These are phyloP conservation scores for Lyophyllum atratum DNA, from an alignment of 768 basidiomycete genomes.

Conservation along the genomic window DNA sequence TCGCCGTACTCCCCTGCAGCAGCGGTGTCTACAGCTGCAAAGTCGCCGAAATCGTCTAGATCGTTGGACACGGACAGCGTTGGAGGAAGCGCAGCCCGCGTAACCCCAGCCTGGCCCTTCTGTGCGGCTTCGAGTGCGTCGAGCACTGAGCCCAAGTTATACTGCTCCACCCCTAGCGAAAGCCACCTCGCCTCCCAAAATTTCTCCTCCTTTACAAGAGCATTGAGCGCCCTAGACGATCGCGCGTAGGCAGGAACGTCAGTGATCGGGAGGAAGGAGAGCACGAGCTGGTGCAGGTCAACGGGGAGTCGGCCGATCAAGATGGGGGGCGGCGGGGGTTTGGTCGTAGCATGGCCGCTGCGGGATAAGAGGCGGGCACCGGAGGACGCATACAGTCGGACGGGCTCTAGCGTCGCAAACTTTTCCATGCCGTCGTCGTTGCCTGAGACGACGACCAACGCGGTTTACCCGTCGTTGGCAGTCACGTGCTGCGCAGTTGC, in stretches of 20 bases:
- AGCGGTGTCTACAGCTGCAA: slow-evolving; percentile 13
- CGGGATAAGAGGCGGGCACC: slow-evolving; percentile 30
- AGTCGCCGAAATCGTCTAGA: slow-evolving; percentile 20
- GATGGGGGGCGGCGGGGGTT: slow-evolving; percentile 24
- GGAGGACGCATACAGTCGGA: slow-evolving; percentile 49
- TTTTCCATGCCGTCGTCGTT: slow-evolving; percentile 65
- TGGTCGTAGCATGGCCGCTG: slow-evolving; percentile 13
- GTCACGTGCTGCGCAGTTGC: slow-evolving; percentile 4
- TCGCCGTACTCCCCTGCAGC: neutral
- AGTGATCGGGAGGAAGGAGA: slow-evolving; percentile 74
- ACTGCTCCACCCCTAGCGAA: slow-evolving; percentile 49
- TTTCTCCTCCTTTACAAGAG: slow-evolving; percentile 66
- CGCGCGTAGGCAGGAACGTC: slow-evolving; percentile 80
- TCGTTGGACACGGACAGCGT: slow-evolving; percentile 12
- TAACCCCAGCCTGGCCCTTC: slow-evolving; percentile 77
- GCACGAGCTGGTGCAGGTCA: slow-evolving; percentile 73
- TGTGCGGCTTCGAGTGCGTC: slow-evolving; percentile 63
- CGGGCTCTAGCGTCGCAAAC: slow-evolving; percentile 83
- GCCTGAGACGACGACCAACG: neutral
- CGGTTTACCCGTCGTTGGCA: slow-evolving; percentile 5
- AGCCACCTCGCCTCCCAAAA: slow-evolving; percentile 80
- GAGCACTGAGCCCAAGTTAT: slow-evolving; percentile 41
- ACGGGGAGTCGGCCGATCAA: slow-evolving; percentile 80
- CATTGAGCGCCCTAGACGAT: slow-evolving; percentile 61
- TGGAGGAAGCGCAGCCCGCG: slow-evolving; percentile 6